phyloP scores from a whole-genome alignment of 805 yeast species.

The Jamesozyma hellenica region DNA sequence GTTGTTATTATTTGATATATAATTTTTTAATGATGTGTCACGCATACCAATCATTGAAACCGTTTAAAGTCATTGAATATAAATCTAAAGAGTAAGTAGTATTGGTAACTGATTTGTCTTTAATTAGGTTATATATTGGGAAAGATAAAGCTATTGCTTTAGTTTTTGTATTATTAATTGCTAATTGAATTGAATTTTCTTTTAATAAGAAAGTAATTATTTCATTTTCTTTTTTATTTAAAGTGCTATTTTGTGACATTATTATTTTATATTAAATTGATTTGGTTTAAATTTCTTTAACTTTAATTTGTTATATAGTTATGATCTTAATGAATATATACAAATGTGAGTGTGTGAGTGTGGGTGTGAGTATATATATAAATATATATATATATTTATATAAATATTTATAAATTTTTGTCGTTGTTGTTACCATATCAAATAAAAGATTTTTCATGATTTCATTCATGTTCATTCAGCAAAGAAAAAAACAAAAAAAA shows the following conservation, averaged over 20 bases:
- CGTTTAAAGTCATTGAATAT: constrained; percentile 15
- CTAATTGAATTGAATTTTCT: not conserved
- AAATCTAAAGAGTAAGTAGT: constrained; percentile 6
- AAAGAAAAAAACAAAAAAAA: too few relatives aligned
- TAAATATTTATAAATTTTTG: too few relatives aligned
- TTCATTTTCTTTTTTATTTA: constrained; percentile 1
- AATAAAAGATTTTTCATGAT: too few relatives aligned
- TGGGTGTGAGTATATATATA: not conserved
- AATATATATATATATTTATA: too few relatives aligned
- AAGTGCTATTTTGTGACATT: not conserved
- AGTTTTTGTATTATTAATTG: not conserved
- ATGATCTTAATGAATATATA: not conserved
- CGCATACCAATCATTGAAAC: constrained; percentile 27
- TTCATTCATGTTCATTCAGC: too few relatives aligned
- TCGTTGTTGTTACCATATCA: too few relatives aligned
- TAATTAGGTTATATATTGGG: constrained; percentile 15
- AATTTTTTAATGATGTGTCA: constrained; percentile 15
- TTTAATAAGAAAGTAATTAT: not conserved
- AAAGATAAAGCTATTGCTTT: constrained; percentile 14
- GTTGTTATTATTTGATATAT: not conserved
- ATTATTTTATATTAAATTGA: not conserved
- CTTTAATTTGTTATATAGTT: not conserved
- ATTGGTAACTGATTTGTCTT: constrained; percentile 4
- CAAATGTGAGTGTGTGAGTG: not conserved
- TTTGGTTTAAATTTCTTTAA: not conserved